Base-by-base conservation (phyloP, 768 basidiomycete genomes). In the Roridomyces roridus region DNA sequence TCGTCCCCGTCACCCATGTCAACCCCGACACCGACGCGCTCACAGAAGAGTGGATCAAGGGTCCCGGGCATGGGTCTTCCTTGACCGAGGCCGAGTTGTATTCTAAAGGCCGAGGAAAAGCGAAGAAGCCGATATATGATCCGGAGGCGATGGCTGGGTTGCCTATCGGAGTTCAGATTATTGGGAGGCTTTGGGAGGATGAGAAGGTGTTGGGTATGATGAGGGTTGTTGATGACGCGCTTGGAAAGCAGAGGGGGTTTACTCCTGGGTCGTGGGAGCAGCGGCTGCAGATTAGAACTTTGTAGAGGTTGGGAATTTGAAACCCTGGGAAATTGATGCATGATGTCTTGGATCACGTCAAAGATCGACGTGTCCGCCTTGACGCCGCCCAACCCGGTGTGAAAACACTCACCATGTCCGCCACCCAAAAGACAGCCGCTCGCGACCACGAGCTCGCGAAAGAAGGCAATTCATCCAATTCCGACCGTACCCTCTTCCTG, bases 191-290 rank as follows among this genome's bases (percentile, higher is more conserved):
- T 21, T 72, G 79, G 39, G 77, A 80, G 58, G 82, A 83, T 57
- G 81, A 83, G 62, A 76, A 76, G 45, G 79, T 79, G 2, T 42
- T 83, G 4, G 73, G 74, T 45, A 77, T 74, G n/a, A 80, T 80
- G 73, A 68, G 73, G 50, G 69, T 80, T 10, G 65, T 83, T 43
- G 71, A 77, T 12, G 46, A 50, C 12, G 55, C 52, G 17, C 28
- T 61, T 11, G 59, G 56, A 29, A 47, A 40, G 14, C 35, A 56
- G 26, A 17, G 54, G 15, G 55, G 60, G 4, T 62, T 57, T 31
- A 42, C 40, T 1, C 55, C 55, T 23, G 60, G 60, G 11, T 26
- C 24, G 4, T 62, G 50, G 57, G 50, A 47, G 34, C 15, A 56
- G 42, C 31, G 55, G 20, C 28, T 50, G 35, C 2, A 37, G 41